Base-by-base conservation (phyloP, 352 stramenopile species). In the Pythium chondricola region DNA sequence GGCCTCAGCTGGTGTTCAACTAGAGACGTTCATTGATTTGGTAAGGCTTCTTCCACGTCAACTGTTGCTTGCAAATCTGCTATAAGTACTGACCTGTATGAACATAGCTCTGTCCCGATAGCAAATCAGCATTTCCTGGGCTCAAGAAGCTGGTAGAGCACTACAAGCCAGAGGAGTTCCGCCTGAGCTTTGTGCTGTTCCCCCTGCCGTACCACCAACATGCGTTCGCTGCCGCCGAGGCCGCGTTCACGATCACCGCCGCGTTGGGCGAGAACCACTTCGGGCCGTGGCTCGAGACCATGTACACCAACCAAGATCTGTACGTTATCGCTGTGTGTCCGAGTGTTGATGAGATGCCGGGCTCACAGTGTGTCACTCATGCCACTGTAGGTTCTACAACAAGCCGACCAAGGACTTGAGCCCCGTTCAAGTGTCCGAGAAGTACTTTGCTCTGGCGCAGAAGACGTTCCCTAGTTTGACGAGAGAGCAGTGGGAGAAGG, bases 11-110 rank as follows among this genome's bases (percentile, higher is more conserved):
- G 65, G 71, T 26, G 72, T 93, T 26, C 82, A 93, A 56, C 71
- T 93, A 32, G 82, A 93, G 64, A 81, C 76, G 20, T 93, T 85
- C 51, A 66, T 93, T n/a, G 79, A 93, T 45, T 52, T 90, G 70
- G 77, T 85, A 47, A 16, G 53, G n/a, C 2, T 17, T 30, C 26
- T 4, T n/a, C n/a, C n/a, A n/a, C n/a, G n/a, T n/a, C n/a, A n/a
- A n/a, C n/a, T n/a, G n/a, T n/a, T n/a, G n/a, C n/a, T n/a, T n/a
- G n/a, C n/a, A n/a, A n/a, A n/a, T n/a, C n/a, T n/a, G n/a, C n/a
- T n/a, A n/a, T n/a, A n/a, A n/a, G n/a, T n/a, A n/a, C n/a, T 4
- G 3, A 41, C 24, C 29, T 21, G 33, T 24, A 22, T 36, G 16
- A 44, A n/a, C 10, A 31, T 38, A 88, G 79, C 69, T 92, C 20